Base-by-base conservation (phyloP, 768 basidiomycete species). In the Tricholoma flavovirens region DNA sequence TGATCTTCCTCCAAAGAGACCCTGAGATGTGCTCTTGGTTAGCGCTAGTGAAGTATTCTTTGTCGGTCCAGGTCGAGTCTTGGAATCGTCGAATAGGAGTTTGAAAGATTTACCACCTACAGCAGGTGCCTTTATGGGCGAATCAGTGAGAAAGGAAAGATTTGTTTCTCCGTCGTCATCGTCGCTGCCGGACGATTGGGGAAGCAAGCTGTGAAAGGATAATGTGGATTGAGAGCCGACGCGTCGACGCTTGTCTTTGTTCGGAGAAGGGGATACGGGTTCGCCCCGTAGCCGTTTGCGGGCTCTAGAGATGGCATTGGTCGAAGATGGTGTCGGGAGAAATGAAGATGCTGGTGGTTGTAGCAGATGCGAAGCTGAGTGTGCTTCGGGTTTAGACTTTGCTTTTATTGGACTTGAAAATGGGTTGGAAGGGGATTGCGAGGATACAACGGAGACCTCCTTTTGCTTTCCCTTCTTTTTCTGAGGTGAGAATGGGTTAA, bases 241-340 rank as follows among this genome's bases (percentile, higher is more conserved):
- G 40, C 87, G 86, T 65, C 78, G 78, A 56, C 86, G 80, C 67
- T 90, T 91, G 64, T 82, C 82, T 67, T 90, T 90, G 65, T 78
- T 82, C 3, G 90, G 90, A 15, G 90, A 89, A 3, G 90, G 90
- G 0, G 90, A 91, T 2, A 92, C 88, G 0, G 84, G 84, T 64
- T 92, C 90, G 24, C 90, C 90, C 30, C 90, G 82, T 15, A 92
- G 76, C 54, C 90, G 84, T 67, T 92, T 92, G 35, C 89, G 82
- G 19, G 90, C 90, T 32, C 87, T 80, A 22, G 78, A 79, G 29
- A 90, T 69, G 11, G 87, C 81, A 49, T 66, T 73, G 36, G 69
- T 64, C 30, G 70, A 68, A 17, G 73, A 64, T 5, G 61, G 65
- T 6, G 58, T 55, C n/a, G 59, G 59, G 12, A 51, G 60, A 24